Percentiles rank a stretch among this genome's conserved stretches.
phyloP scores from a whole-genome alignment of 805 yeast species.

The Saturnispora besseyi region DNA sequence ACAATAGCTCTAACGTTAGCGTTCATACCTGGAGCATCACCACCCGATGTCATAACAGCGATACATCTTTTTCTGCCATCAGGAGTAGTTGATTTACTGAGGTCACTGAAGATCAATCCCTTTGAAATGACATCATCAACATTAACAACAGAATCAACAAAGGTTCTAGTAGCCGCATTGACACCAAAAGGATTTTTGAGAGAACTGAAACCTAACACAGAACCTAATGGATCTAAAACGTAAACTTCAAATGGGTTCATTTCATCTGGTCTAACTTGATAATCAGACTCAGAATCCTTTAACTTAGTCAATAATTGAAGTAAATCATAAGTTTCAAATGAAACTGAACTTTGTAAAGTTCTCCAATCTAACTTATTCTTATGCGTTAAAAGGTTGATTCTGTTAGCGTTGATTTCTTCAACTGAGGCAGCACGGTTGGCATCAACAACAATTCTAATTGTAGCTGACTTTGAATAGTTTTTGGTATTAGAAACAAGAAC shows the following conservation, averaged over 20 bases:
- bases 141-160: constrained; percentile 1
- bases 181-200: constrained; percentile 42
- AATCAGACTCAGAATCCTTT: constrained; percentile 25
- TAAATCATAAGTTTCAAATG: constrained; percentile 39
- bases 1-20: constrained; percentile 69
- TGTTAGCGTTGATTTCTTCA: constrained; percentile 20
- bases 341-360: constrained; percentile 34
- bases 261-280: constrained; percentile 62
- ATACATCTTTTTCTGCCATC: constrained; percentile 34
- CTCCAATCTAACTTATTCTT: constrained; percentile 39
- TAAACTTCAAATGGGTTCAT: constrained; percentile 69
- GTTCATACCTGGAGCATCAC: constrained; percentile 79
- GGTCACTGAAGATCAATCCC: background rate
- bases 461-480: constrained; percentile 20
- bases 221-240: constrained; percentile 77
- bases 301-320: constrained; percentile 31
- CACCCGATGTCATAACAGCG: constrained; percentile 76
- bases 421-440: constrained; percentile 20
- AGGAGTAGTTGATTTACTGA: background rate
- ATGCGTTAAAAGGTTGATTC: constrained; percentile 23
- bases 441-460: constrained; percentile 21
- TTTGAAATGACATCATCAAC: constrained; percentile 8
- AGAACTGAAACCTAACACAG: constrained; percentile 70
- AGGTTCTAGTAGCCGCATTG: constrained; percentile 14
- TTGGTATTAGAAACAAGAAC: constrained; percentile 25